Base-by-base conservation (phyloP, 2,329 filamentous ascomycete genomes). In the Xylariaceae sp. region DNA sequence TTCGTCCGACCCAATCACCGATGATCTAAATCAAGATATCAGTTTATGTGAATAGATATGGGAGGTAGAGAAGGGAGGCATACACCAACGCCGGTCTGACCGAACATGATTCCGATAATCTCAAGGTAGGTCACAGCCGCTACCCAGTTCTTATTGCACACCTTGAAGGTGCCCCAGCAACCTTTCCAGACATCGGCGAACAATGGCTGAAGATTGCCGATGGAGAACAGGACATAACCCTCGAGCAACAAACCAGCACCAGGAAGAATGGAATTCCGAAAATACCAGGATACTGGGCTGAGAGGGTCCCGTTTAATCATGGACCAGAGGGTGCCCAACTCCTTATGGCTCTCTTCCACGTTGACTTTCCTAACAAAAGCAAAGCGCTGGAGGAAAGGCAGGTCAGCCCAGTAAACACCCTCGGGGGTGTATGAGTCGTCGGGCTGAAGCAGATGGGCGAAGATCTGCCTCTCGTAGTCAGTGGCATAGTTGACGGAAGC, bases 211-310 rank as follows among this genome's bases (percentile, higher is more conserved):
- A 97, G 77, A 72, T 96, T 96, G 54, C 92, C 92, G 63, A 97
- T 96, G 59, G 92, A 96, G 79, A 97, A 97, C 18, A 97, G 81
- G 40, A 96, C 92, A 68, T 96, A 97, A 64, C 90, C 92, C 79
- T 97, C 92, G 26, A 97, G 81, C 68, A 91, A 87, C 48, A 97
- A 83, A 69, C 92, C 92, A 61, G 91, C 91, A 72, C 92, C 92
- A 47, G 92, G 92, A 54, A 97, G 84, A 50, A 96, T 87, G 73
- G 92, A 92, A 69, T 95, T 94, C 67, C 85, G 83, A 69, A 95
- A 87, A 71, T 97, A 97, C 79, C 86, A 94, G 21, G 80, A 76
- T n/a, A 97, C 53, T 0, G 92, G 91, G 51, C 86, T 88, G 15
- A 96, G 78, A 29, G 92, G 91, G 66, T 96, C 90, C 51, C 84